Conservation (phyloP, 208 protist genomes). For the Sergeia podlipaevii region DNA sequence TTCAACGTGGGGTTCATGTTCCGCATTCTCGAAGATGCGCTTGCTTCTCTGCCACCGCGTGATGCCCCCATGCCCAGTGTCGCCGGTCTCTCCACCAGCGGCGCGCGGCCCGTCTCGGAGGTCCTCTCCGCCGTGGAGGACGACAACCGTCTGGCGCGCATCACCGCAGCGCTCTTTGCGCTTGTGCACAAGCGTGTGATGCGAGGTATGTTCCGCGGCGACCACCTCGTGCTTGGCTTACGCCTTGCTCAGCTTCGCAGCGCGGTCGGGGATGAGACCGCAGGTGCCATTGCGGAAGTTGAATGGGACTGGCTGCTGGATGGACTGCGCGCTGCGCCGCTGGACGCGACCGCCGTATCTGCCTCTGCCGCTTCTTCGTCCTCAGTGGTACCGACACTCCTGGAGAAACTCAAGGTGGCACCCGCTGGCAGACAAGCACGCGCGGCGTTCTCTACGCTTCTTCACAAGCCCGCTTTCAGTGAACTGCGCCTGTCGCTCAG, state of each 20-base stretch:
- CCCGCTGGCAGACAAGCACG: constrained; percentile 19
- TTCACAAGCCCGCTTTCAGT: constrained; percentile 52
- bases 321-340: constrained; percentile 9
- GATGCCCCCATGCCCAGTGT: neutral
- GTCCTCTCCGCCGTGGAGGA: constrained; percentile 13
- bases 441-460: constrained; percentile 34
- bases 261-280: constrained; percentile 23
- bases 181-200: constrained; percentile 71
- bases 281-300: constrained; percentile 27
- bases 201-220: constrained; percentile 92
- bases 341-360: neutral
- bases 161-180: constrained; percentile 67
- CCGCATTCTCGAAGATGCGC: constrained; percentile 83
- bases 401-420: constrained; percentile 25
- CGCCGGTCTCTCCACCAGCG: neutral
- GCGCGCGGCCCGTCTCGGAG: no score
- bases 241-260: constrained; percentile 92
- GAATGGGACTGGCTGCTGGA: constrained; percentile 71
- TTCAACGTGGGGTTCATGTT: constrained; percentile 97
- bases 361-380: neutral
- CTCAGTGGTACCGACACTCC: constrained; percentile 16
- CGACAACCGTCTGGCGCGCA: constrained; percentile 26
- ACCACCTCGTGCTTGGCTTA: constrained; percentile 94
- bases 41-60: constrained; percentile 45
- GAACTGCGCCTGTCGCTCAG: constrained; percentile 58